A percentile compares a stretch with the other conserved stretches of the same genome.
Conservation (phyloP, 768 basidiomycete genomes). For the Termitomyces eurrhizus region DNA sequence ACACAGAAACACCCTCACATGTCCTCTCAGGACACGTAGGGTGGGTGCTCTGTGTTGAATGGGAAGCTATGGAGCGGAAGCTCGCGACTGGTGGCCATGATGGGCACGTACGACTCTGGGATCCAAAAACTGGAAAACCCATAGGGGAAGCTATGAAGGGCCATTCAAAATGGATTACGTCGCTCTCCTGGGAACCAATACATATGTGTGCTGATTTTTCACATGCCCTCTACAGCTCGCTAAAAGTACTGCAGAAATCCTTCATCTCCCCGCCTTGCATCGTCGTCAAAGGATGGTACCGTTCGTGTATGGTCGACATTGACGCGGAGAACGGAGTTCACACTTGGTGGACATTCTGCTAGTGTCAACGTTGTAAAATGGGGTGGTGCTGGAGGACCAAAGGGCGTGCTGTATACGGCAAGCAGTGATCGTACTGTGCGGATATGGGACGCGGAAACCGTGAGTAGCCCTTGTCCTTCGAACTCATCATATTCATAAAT, state of each 20-base stretch:
- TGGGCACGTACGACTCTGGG: conserved; percentile 90
- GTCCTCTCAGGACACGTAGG: conserved; percentile 86
- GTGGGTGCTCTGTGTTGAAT: conserved; percentile 97
- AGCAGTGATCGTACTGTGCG: conserved; percentile 92
- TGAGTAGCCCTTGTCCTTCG: conserved; percentile 27
- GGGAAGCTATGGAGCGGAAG: conserved; percentile 90
- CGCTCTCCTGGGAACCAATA: conserved; percentile 93
- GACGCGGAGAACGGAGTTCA: conserved; percentile 70
- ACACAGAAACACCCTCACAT: conserved; percentile 88
- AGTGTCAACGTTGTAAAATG: conserved; percentile 95
- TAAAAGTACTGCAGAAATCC: conserved; percentile 53
- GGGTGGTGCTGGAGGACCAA: conserved; percentile 75
- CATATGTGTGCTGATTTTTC: conserved; percentile 55
- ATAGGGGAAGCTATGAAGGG: conserved; percentile 88
- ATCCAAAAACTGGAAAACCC: conserved; percentile 86
- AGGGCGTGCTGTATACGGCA: conserved; percentile 89
- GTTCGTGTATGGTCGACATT: conserved; percentile 90
- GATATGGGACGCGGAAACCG: conserved; percentile 85
- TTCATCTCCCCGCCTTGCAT: conserved; percentile 78
- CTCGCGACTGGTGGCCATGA: conserved; percentile 95
- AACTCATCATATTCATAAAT: background rate
- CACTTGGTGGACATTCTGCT: conserved; percentile 90
- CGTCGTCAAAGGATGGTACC: conserved; percentile 94
- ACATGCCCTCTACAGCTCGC: background rate
- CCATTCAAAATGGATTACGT: conserved; percentile 95